Evolutionary conservation across 1,284 basidiomycete species (phyloP).

Genomic region (Serendipita sp.): DNA sequence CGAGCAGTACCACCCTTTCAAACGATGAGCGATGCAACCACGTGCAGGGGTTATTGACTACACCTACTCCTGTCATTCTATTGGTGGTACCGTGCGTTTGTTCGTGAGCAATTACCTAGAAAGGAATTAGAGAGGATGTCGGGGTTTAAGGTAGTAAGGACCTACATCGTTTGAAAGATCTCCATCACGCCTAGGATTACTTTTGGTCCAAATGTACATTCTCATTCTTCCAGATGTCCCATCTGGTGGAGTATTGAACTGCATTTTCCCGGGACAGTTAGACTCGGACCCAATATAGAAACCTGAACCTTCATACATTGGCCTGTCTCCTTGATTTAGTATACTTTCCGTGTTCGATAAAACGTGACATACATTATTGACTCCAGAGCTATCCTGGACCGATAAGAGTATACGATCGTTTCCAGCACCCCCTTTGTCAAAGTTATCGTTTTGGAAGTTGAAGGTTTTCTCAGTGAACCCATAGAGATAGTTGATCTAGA

Average conservation of each 20-base stretch:
- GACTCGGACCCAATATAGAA: neutral
- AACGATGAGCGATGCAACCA: neutral
- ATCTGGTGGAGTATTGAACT: slow-evolving; percentile 30
- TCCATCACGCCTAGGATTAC: slow-evolving; percentile 30
- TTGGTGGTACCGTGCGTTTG: slow-evolving; percentile 37
- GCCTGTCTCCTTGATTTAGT: neutral
- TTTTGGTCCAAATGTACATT: slow-evolving; percentile 31
- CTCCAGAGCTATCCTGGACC: slow-evolving; percentile 26
- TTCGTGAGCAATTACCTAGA: slow-evolving; percentile 23
- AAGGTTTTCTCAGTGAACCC: slow-evolving; percentile 12
- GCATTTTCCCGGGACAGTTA: slow-evolving; percentile 15
- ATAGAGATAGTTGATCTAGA: slow-evolving; percentile 9
- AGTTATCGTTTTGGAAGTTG: slow-evolving; percentile 15
- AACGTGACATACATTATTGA: slow-evolving; percentile 20
- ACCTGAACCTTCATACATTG: neutral
- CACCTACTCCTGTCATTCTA: slow-evolving; percentile 29
- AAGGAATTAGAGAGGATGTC: too few relatives aligned
- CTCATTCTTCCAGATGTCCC: slow-evolving; percentile 28
- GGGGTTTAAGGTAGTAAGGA: too few relatives aligned
- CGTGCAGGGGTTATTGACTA: neutral
- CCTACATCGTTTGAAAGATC: slow-evolving; percentile 34
- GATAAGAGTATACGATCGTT: slow-evolving; percentile 29
- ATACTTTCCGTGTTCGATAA: neutral
- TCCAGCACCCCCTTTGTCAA: slow-evolving; percentile 6
- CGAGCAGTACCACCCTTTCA: slow-evolving; percentile 31